Evolutionary conservation across 768 basidiomycete species (phyloP), one percentile per base, ranked within the genome.

Genomic region (Phlebiopsis flavidoalba): DNA sequence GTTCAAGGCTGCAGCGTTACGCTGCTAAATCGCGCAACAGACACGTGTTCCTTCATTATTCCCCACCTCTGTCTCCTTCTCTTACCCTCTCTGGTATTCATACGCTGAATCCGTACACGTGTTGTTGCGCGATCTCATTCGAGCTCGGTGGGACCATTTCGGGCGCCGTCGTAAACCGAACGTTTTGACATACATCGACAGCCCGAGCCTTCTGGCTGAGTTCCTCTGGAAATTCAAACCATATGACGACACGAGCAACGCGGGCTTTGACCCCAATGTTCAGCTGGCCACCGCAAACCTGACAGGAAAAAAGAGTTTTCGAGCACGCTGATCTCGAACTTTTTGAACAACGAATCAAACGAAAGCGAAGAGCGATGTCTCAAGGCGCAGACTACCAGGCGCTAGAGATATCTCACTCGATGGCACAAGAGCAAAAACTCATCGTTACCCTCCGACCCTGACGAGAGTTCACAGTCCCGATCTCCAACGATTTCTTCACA

Each of bases 161-260:
- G 57, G 57, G 3, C n/a, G 45, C n/a, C 14, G 12, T 50, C 47
- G 21, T 58, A 3, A 49, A n/a, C 24, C 5, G 57, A 26, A 11
- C 47, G 35, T 8, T 31, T 58, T 26, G 22, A 58, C 57, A 53
- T 45, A 19, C 11, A 45, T 19, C 12, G 19, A 40, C 11, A 24
- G 2, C 37, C 37, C 21, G 10, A 45, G 35, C 12, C 15, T 3
- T n/a, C 55, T 57, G 8, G 45, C 40, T 10, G 58, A 60, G 22
- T 60, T 60, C 51, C 24, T 60, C 33, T 51, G 48, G 51, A n/a
- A 50, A 40, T 60, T 47, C 51, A n/a, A 19, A 19, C 10, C 33
- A 53, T n/a, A 36, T 53, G 35, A 21, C 31, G 10, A 35, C n/a
- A 22, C 17, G 33, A 48, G n/a, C 46, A 60, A 22, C 58, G 58